Evolutionary conservation across 176 grass and related monocot species (phyloP).

Genomic region (Pharus latifolius): DNA sequence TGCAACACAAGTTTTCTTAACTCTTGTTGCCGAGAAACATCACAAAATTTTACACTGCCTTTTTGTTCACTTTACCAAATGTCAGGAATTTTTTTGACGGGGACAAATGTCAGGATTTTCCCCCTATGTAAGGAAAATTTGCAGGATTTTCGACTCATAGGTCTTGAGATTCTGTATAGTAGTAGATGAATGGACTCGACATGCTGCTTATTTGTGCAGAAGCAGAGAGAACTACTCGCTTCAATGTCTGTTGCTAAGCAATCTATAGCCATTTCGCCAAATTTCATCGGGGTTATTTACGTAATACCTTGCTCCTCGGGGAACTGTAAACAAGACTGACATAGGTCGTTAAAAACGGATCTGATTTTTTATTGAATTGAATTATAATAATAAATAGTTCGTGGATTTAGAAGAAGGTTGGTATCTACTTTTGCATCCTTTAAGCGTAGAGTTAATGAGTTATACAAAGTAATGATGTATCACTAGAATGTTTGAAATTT

Average conservation of each 20-base stretch:
- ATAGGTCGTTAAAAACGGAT: no score
- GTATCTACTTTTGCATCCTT: no score
- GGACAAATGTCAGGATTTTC: background rate
- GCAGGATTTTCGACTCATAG: background rate
- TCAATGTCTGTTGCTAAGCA: background rate
- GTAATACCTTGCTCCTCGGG: no score
- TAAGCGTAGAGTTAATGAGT: no score
- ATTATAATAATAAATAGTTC: no score
- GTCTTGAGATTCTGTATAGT: slow-evolving; percentile 7
- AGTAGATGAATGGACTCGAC: background rate
- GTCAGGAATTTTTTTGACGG: background rate
- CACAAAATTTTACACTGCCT: background rate
- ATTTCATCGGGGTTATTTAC: no score
- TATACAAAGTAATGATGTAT: no score
- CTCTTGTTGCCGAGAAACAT: slow-evolving; percentile 3
- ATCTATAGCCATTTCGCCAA: background rate
- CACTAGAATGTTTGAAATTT: no score
- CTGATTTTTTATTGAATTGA: no score
- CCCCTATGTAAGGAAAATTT: background rate
- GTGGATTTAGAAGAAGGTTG: no score
- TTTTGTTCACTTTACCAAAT: background rate
- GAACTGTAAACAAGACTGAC: no score
- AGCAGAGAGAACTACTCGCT: no score
- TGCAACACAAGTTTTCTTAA: background rate
- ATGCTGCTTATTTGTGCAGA: background rate